Evolutionary conservation across 2,329 filamentous ascomycete species (phyloP).

Genomic region (Aspergillus vadensis): DNA sequence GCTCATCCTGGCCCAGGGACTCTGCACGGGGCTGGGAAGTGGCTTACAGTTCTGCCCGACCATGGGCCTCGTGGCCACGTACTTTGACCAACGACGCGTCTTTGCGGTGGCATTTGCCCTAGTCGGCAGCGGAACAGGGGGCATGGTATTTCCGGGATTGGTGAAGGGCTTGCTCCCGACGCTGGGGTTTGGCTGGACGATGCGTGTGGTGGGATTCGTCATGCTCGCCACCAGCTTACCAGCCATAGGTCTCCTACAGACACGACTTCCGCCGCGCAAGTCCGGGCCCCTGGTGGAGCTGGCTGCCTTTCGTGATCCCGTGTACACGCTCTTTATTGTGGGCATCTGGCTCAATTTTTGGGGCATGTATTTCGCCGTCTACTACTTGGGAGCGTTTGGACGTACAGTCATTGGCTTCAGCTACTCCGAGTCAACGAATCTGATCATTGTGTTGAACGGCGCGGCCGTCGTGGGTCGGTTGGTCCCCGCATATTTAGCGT

Average conservation of each 20-base stretch:
- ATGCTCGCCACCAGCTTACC: slow-evolving; percentile 19
- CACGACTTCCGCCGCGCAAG: slow-evolving; percentile 12
- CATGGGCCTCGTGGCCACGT: slow-evolving; percentile 16
- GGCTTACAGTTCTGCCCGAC: slow-evolving; percentile 18
- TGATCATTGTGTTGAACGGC: slow-evolving; percentile 2
- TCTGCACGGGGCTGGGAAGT: slow-evolving; percentile 20
- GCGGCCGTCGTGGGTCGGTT: background rate
- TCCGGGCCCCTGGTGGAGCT: slow-evolving; percentile 15
- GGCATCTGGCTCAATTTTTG: slow-evolving; percentile 23
- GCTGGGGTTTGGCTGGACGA: slow-evolving; percentile 39
- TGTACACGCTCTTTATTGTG: slow-evolving; percentile 43
- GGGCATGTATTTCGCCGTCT: slow-evolving; percentile 16
- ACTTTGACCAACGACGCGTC: slow-evolving; percentile 13
- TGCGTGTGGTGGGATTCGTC: slow-evolving; percentile 41
- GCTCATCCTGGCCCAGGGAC: slow-evolving; percentile 19
- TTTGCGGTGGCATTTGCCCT: slow-evolving; percentile 4
- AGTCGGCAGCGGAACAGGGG: slow-evolving; percentile 4
- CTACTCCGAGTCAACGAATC: slow-evolving; percentile 2
- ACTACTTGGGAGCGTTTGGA: background rate
- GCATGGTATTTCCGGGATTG: slow-evolving; percentile 5
- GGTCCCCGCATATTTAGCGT: slow-evolving; percentile 3
- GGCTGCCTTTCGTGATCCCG: slow-evolving; percentile 16
- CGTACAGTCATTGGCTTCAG: slow-evolving; percentile 1
- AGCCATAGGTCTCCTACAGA: slow-evolving; percentile 7
- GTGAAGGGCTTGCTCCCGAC: background rate